A percentile compares a stretch with the other conserved stretches of the same genome.
Evolutionary conservation across 2,329 filamentous ascomycete species (phyloP).

Genomic region (Fusarium sulawesiense): DNA sequence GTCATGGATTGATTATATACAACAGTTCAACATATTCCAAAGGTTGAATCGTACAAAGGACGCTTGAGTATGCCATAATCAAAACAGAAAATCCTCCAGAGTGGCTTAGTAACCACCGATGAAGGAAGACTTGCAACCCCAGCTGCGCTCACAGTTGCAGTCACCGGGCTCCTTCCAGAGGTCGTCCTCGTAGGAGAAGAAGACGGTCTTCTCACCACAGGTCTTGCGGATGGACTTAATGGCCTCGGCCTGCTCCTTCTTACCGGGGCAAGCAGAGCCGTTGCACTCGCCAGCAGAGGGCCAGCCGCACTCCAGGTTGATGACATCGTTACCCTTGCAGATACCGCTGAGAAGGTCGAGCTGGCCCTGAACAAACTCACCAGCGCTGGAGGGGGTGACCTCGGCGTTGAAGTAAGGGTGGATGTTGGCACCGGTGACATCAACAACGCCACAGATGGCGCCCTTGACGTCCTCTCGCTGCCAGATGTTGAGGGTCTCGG

Average conservation of each 20-base stretch:
- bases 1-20: conserved; percentile 46
- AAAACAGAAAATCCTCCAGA: conserved; percentile 13
- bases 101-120: conserved; percentile 25
- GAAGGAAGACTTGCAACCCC: conserved; percentile 65
- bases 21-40: conserved; percentile 44
- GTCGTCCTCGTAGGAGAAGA: conserved; percentile 87
- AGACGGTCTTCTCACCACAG: conserved; percentile 75
- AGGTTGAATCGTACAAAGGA: conserved; percentile 30
- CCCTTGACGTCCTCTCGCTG: conserved; percentile 67
- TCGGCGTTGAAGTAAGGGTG: conserved; percentile 93
- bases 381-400: conserved; percentile 72
- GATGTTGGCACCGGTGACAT: conserved; percentile 86
- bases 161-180: conserved; percentile 79
- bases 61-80: conserved; percentile 39
- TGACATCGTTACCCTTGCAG: conserved; percentile 77
- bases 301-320: conserved; percentile 94
- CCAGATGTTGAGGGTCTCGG: conserved; percentile 86
- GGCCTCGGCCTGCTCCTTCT: conserved; percentile 74
- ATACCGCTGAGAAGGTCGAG: conserved; percentile 75
- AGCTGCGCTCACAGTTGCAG: conserved; percentile 82
- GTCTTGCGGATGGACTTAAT: conserved; percentile 75
- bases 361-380: conserved; percentile 79
- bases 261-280: conserved; percentile 76
- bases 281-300: conserved; percentile 77
- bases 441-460: conserved; percentile 77